phyloP scores from a whole-genome alignment of 371 early-diverging fungal genomes.

The Apophysomyces variabilis region DNA sequence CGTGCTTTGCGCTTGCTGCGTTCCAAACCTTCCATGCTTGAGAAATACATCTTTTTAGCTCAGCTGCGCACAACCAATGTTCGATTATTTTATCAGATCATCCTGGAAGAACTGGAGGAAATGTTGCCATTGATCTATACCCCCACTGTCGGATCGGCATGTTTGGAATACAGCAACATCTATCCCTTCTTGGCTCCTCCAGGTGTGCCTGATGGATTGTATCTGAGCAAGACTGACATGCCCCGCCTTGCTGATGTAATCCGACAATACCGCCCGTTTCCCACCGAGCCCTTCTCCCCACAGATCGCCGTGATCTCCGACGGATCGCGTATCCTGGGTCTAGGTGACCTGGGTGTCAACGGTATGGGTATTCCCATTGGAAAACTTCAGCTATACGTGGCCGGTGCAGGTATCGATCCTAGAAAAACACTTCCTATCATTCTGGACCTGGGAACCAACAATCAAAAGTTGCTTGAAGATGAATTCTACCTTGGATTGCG shows the following conservation, averaged over 20 bases:
- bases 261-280: constrained; percentile 59
- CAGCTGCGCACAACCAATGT: constrained; percentile 77
- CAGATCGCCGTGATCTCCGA: constrained; percentile 94
- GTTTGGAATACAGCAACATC: constrained; percentile 87
- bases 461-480: constrained; percentile 72
- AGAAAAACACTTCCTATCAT: constrained; percentile 83
- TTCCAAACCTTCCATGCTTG: constrained; percentile 66
- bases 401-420: constrained; percentile 91
- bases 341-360: constrained; percentile 90
- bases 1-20: constrained; percentile 75
- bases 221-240: constrained; percentile 72
- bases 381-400: constrained; percentile 91
- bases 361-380: constrained; percentile 95
- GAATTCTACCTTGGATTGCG: constrained; percentile 86
- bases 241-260: constrained; percentile 69
- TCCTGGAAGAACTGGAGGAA: constrained; percentile 76
- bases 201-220: constrained; percentile 83
- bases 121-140: constrained; percentile 74
- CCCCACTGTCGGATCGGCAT: constrained; percentile 92
- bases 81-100: constrained; percentile 79
- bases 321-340: constrained; percentile 90
- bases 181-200: constrained; percentile 80
- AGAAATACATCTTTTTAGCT: constrained; percentile 84
- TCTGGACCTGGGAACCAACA: constrained; percentile 91
- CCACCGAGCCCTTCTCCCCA: constrained; percentile 48